A percentile compares a stretch with the other conserved stretches of the same genome.
Evolutionary conservation across 164 flowering plant genomes (phyloP).

Genomic region (Stephania yunnanensis): DNA sequence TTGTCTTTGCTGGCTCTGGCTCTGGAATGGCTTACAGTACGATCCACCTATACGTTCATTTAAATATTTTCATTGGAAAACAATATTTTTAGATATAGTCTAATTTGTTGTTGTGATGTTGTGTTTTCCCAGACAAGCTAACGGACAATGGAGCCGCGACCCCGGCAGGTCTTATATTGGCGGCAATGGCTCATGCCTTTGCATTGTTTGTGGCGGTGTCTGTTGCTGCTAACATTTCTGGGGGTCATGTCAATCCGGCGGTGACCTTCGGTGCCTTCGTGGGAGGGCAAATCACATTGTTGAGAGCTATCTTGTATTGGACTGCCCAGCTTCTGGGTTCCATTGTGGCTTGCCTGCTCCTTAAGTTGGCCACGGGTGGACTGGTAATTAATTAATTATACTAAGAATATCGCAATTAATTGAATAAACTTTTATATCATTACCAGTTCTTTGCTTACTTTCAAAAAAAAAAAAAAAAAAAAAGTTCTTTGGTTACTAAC

Average conservation of each 20-base stretch:
- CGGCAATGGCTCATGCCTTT: conserved; percentile 36
- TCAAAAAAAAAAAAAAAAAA: no score
- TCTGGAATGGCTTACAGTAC: conserved; percentile 69
- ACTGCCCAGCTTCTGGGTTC: conserved; percentile 43
- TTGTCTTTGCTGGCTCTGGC: conserved; percentile 69
- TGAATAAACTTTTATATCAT: no score
- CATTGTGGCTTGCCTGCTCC: conserved; percentile 35
- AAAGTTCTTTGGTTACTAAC: no score
- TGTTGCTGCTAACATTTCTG: conserved; percentile 39
- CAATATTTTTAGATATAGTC: neutral
- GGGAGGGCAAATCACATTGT: conserved; percentile 39
- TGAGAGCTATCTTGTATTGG: conserved; percentile 38
- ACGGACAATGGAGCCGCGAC: conserved; percentile 29
- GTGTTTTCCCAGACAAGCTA: conserved; percentile 30
- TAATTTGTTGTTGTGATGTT: neutral
- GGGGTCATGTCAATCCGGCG: conserved; percentile 49
- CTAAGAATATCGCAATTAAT: no score
- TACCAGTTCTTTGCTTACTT: no score
- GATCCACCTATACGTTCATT: neutral
- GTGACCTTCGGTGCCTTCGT: conserved; percentile 52
- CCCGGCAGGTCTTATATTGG: conserved; percentile 38
- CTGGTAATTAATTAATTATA: conserved; percentile 18
- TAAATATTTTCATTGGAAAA: no score
- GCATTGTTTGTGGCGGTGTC: conserved; percentile 44
- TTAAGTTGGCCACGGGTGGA: conserved; percentile 36